Conservation (phyloP, 2,329 filamentous ascomycete species). For the Diplodia mutila region DNA sequence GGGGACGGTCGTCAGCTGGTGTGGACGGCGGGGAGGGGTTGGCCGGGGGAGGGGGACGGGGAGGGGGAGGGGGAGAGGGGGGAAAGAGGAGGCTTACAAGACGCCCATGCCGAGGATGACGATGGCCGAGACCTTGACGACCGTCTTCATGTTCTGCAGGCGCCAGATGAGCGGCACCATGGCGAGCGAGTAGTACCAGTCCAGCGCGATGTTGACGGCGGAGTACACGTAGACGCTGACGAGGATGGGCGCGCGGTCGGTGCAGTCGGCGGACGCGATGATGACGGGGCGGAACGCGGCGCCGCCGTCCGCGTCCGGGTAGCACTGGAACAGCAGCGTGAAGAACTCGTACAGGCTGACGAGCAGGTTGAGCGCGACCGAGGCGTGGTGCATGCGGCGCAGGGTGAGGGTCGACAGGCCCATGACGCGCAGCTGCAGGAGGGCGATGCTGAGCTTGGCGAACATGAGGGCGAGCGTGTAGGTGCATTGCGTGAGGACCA, state of each 20-base stretch:
- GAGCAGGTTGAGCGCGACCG: background rate
- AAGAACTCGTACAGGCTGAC: slow-evolving; percentile 11
- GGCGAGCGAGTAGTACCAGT: slow-evolving; percentile 23
- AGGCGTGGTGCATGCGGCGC: slow-evolving; percentile 11
- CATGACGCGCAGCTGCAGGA: slow-evolving; percentile 20
- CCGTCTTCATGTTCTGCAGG: slow-evolving; percentile 7
- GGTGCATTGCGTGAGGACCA: slow-evolving; percentile 10
- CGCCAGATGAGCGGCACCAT: slow-evolving; percentile 20
- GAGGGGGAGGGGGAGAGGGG: background rate
- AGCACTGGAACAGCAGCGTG: slow-evolving; percentile 14
- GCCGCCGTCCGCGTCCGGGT: background rate
- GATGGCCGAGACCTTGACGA: slow-evolving; percentile 2
- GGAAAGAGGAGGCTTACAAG: background rate
- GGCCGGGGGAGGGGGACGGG: background rate
- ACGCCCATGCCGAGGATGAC: slow-evolving; percentile 14
- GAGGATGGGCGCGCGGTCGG: background rate
- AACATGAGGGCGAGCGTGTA: slow-evolving; percentile 9
- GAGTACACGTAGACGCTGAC: slow-evolving; percentile 12
- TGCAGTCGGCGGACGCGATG: background rate
- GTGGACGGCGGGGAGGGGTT: background rate
- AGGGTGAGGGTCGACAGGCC: background rate
- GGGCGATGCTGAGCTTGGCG: slow-evolving; percentile 22
- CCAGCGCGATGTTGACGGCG: slow-evolving; percentile 10
- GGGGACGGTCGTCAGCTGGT: no score
- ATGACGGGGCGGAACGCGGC: background rate